Evolutionary conservation across 2,329 filamentous ascomycete genomes (phyloP).

Genomic region (Colletotrichum spinosum): DNA sequence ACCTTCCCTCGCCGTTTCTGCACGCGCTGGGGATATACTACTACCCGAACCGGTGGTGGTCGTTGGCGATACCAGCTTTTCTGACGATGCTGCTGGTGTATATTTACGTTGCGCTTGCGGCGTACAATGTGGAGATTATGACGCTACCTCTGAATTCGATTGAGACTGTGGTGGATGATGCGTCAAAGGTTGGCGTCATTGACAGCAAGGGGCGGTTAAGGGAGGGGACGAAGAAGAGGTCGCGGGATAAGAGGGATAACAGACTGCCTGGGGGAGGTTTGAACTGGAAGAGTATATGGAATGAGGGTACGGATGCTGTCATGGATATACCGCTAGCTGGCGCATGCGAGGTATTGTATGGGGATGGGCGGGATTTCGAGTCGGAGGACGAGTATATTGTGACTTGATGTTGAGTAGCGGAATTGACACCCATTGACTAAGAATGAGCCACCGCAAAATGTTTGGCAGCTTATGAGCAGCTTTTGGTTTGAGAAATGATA

Average conservation of each 20-base stretch:
- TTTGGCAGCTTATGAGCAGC: too few species aligned
- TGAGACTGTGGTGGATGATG: conserved; percentile 93
- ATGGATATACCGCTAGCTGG: conserved; percentile 97
- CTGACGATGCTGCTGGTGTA: conserved; percentile 90
- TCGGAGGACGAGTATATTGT: conserved; percentile 39
- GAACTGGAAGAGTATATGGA: conserved; percentile 89
- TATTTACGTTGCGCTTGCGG: conserved; percentile 92
- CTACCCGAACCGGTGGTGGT: conserved; percentile 99
- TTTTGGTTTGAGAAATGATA: too few species aligned
- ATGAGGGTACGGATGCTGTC: conserved; percentile 92
- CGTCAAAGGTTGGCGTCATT: conserved; percentile 85
- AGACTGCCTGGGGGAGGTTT: conserved; percentile 53
- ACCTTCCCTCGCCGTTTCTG: conserved; percentile 90
- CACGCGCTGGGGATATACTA: conserved; percentile 95
- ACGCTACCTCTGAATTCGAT: conserved; percentile 83
- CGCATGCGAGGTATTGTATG: conserved; percentile 95
- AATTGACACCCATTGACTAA: neutral
- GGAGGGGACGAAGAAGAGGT: conserved; percentile 48
- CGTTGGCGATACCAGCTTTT: conserved; percentile 89
- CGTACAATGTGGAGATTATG: conserved; percentile 90
- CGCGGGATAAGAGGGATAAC: conserved; percentile 48
- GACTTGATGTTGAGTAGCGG: conserved; percentile 7
- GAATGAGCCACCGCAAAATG: conserved; percentile 3
- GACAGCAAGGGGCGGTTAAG: conserved; percentile 73
- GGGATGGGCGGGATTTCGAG: conserved; percentile 58